These are phyloP conservation scores for Neofusicoccum sp. DNA, from an alignment of 2,329 filamentous ascomycete species.

Conservation along the genomic window DNA sequence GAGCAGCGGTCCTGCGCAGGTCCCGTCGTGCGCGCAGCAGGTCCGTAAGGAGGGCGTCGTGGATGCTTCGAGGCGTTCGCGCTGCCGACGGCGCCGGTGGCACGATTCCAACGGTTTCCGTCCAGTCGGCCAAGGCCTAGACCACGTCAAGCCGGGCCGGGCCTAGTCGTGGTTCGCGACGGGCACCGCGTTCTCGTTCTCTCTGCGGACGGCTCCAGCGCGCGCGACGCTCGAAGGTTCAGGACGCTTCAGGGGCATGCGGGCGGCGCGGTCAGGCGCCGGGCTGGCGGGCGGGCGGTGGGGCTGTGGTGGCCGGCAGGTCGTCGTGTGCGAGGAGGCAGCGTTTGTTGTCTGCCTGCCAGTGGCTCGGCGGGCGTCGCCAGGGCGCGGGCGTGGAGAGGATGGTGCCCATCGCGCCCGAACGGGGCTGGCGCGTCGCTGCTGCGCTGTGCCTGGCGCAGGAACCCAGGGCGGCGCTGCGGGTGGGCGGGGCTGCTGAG, in stretches of 20 bases:
- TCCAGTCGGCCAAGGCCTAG: not conserved
- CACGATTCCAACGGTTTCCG: slow-evolving; percentile 5
- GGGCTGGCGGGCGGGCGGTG: slow-evolving; percentile 5
- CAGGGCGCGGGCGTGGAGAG: slow-evolving; percentile 7
- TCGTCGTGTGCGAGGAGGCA: slow-evolving; percentile 7
- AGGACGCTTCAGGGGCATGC: slow-evolving; percentile 7
- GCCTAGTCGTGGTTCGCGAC: slow-evolving; percentile 1
- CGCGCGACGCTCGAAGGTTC: not conserved
- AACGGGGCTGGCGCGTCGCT: not conserved
- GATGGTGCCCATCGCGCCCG: not conserved
- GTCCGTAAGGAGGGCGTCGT: slow-evolving; percentile 4
- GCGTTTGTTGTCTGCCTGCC: not conserved
- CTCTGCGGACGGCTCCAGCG: not conserved
- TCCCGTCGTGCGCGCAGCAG: not conserved
- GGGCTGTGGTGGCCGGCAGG: not conserved
- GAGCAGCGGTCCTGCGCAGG: not conserved
- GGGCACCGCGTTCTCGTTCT: not conserved
- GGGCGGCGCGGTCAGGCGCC: not conserved
- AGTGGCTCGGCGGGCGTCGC: not conserved
- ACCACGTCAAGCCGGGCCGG: not conserved
- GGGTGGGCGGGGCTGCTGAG: slow-evolving; percentile 9
- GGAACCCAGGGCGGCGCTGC: slow-evolving; percentile 6
- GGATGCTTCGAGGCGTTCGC: slow-evolving; percentile 8
- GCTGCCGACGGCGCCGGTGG: not conserved
- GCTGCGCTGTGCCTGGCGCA: slow-evolving; percentile 3